A percentile compares a stretch with the other conserved stretches of the same genome.
Evolutionary conservation across 2,329 filamentous ascomycete species (phyloP).

Genomic region (Fusarium fujikuroi): DNA sequence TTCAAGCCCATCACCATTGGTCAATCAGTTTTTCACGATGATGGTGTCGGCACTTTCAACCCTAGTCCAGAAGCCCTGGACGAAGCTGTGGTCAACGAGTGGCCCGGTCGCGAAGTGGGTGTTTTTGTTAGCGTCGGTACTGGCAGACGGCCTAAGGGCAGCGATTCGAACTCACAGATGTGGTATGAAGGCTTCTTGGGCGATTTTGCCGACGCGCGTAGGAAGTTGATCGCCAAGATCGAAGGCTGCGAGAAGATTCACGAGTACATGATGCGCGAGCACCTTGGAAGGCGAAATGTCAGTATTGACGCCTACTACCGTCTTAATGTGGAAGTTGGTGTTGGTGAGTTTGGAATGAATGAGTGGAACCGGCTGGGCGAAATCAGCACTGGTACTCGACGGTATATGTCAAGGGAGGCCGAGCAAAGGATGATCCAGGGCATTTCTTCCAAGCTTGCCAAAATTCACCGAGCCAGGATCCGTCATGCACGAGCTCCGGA

Average conservation of each 20-base stretch:
- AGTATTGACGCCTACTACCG: constrained; percentile 93
- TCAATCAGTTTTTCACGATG: constrained; percentile 93
- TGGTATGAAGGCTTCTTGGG: constrained; percentile 97
- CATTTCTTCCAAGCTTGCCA: constrained; percentile 82
- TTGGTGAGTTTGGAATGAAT: constrained; percentile 98
- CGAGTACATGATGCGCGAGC: constrained; percentile 82
- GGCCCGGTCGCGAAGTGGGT: constrained; percentile 92
- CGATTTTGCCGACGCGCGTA: constrained; percentile 89
- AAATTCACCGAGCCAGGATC: constrained; percentile 80
- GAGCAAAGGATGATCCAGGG: constrained; percentile 82
- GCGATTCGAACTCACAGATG: constrained; percentile 76
- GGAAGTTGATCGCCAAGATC: constrained; percentile 88
- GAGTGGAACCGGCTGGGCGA: constrained; percentile 95
- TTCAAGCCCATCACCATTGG: constrained; percentile 97
- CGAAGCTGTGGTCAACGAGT: constrained; percentile 91
- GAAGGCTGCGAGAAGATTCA: constrained; percentile 95
- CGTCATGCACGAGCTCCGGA: constrained; percentile 66
- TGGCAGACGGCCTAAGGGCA: constrained; percentile 76
- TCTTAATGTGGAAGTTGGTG: constrained; percentile 95
- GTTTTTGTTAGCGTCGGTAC: constrained; percentile 96
- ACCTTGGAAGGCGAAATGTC: constrained; percentile 80
- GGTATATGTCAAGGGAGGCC: constrained; percentile 78
- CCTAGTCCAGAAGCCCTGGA: constrained; percentile 86
- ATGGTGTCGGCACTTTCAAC: constrained; percentile 92
- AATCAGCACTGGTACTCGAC: constrained; percentile 90